Base-by-base conservation (phyloP, 768 basidiomycete genomes). In the Pleurotus sapidus region DNA sequence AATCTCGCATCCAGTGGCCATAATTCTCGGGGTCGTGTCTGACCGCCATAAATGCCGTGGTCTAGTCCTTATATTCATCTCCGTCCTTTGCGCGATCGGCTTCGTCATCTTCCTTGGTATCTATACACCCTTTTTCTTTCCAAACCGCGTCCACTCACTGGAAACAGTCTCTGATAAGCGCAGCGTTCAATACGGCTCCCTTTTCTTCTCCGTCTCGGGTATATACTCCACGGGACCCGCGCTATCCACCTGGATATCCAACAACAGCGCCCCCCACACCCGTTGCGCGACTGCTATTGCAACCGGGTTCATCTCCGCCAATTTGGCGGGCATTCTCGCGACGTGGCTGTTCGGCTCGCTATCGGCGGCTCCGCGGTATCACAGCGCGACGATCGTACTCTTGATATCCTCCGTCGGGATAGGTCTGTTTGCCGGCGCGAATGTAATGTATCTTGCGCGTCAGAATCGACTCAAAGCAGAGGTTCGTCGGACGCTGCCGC, bases 211-310 rank as follows among this genome's bases (percentile, higher is more conserved):
- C 3, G 71, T 85, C 20, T 64, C 78, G 0, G 83, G 84, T 14
- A 71, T 76, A 1, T 86, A 86, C 66, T 68, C 76, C 18, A 66
- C 73, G 0, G 81, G 79, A 2, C 83, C 84, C 1, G 72, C 83
- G 0, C 66, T 84, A 37, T 74, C 75, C 2, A 80, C 84, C 0
- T 88, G 86, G 86, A 68, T 72, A 51, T 78, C 84, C 9, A 87
- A 87, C 69, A 87, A 87, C 69, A 73, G 79, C 8, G 71, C 79
- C 6, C 85, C 86, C 0, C 74, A 84, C 60, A 68, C 75, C 42
- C 74, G 83, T 23, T 78, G 85, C 15, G 86, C 84, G 1, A 84
- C 84, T 1, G 72, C 79, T 34, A 74, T 86, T 53, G 85, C 84
- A 14, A 74, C 84, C 20, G 77, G 77, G 0, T 81, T 83, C 59